A percentile compares a stretch with the other conserved stretches of the same genome.
Evolutionary conservation across 257 asterid genomes (phyloP).

Genomic region (Vinca minor): DNA sequence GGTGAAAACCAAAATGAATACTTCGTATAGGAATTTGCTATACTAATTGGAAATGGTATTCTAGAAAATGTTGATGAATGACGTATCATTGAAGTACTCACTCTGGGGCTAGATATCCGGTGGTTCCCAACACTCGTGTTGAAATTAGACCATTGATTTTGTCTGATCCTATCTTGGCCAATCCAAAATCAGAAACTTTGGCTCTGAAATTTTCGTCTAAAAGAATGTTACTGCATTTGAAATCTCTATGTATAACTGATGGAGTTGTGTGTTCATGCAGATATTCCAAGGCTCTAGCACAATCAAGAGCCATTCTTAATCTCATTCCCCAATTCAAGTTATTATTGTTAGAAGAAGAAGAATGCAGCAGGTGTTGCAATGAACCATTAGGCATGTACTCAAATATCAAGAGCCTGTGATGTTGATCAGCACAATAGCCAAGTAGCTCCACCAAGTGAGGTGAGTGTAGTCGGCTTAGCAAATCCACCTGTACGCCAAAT

Average conservation of each 20-base stretch:
- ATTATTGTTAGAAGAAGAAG: too few species aligned
- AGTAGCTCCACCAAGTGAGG: slow-evolving; percentile 53
- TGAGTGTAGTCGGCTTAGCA: slow-evolving; percentile 53
- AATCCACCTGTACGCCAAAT: slow-evolving; percentile 77
- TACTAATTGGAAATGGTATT: too few species aligned
- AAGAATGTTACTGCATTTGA: slow-evolving; percentile 61
- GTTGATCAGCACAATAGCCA: slow-evolving; percentile 81
- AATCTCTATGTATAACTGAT: slow-evolving; percentile 64
- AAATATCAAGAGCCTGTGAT: slow-evolving; percentile 53
- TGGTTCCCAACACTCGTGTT: slow-evolving; percentile 74
- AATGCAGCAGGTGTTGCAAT: slow-evolving; percentile 53
- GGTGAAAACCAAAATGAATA: too few species aligned
- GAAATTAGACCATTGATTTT: slow-evolving; percentile 64
- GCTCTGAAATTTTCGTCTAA: slow-evolving; percentile 54
- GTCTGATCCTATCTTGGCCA: slow-evolving; percentile 68
- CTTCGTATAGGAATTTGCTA: too few species aligned
- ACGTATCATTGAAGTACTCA: slow-evolving; percentile 39
- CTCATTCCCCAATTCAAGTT: slow-evolving; percentile 54
- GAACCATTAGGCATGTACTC: slow-evolving; percentile 60
- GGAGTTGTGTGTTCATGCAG: slow-evolving; percentile 66
- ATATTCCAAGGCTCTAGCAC: slow-evolving; percentile 66
- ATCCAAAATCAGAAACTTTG: slow-evolving; percentile 60
- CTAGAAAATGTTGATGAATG: too few species aligned
- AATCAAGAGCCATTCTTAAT: slow-evolving; percentile 54
- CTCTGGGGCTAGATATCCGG: slow-evolving; percentile 87